Evolutionary conservation across 257 asterid species (phyloP).

Genomic region (Plectranthus barbatus): DNA sequence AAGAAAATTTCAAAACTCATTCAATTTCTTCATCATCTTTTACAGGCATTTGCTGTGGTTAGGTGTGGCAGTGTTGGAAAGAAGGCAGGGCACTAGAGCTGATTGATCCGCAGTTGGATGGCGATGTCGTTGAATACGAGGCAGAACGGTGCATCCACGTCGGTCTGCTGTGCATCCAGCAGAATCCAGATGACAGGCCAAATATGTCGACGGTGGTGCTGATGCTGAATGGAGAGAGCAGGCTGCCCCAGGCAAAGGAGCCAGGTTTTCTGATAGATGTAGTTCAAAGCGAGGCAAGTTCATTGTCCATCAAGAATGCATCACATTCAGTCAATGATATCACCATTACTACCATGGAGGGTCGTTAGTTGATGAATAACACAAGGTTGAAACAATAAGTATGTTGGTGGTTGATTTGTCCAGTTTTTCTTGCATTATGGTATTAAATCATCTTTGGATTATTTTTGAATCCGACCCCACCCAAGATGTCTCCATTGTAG

Average conservation of each 20-base stretch:
- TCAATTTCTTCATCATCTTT: neutral
- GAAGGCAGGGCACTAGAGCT: constrained; percentile 30
- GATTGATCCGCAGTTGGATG: constrained; percentile 13
- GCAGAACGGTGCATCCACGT: constrained; percentile 22
- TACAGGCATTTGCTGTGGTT: neutral
- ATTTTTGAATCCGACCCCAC: no score
- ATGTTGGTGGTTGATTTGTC: no score
- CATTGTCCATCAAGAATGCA: neutral
- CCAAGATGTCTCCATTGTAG: no score
- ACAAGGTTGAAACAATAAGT: no score
- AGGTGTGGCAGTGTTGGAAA: constrained; percentile 35
- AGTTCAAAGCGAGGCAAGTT: constrained; percentile 2
- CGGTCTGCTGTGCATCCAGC: constrained; percentile 37
- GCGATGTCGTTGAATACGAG: neutral
- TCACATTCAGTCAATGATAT: constrained; percentile 8
- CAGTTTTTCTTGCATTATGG: no score
- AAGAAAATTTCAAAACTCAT: neutral
- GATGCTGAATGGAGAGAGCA: constrained; percentile 28
- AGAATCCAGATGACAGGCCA: constrained; percentile 37
- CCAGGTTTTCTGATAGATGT: constrained; percentile 36
- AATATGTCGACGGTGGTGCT: constrained; percentile 32
- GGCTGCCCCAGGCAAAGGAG: constrained; percentile 31
- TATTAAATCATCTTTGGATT: no score
- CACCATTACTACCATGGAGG: constrained; percentile 23
- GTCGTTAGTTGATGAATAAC: no score